A percentile compares a stretch with the other conserved stretches of the same genome.
These are phyloP conservation scores for Leishmania gerbilli DNA, from an alignment of 208 protist species.

Conservation along the genomic window DNA sequence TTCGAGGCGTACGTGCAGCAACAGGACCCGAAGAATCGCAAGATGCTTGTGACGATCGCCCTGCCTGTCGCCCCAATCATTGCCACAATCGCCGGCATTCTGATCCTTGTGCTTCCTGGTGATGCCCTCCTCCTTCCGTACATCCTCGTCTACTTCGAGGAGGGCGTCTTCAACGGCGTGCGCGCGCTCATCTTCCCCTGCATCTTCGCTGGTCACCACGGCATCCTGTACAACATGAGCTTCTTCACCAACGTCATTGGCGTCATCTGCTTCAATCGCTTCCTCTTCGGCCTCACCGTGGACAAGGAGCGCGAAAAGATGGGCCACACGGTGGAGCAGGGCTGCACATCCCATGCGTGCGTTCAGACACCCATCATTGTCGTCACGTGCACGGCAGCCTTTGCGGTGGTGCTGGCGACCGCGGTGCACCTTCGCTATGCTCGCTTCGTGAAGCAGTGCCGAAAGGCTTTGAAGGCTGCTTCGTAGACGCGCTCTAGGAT, in stretches of 20 bases:
- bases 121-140: constrained; percentile 63
- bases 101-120: constrained; percentile 65
- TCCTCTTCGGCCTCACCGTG: constrained; percentile 63
- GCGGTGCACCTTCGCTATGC: constrained; percentile 63
- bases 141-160: constrained; percentile 72
- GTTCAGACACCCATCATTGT: constrained; percentile 56
- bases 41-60: constrained; percentile 49
- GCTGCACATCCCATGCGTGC: constrained; percentile 42
- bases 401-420: constrained; percentile 33
- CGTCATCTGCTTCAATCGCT: constrained; percentile 71
- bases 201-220: constrained; percentile 51
- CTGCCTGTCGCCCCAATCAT: constrained; percentile 53
- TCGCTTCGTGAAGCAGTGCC: constrained; percentile 39
- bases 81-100: constrained; percentile 50
- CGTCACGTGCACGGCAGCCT: constrained; percentile 39
- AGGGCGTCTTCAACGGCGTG: constrained; percentile 59
- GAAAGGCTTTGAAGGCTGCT: constrained; percentile 7
- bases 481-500: neutral
- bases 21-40: constrained; percentile 46
- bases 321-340: constrained; percentile 33
- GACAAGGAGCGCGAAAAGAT: constrained; percentile 55
- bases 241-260: constrained; percentile 60
- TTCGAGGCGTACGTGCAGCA: constrained; percentile 75
- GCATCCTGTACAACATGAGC: constrained; percentile 68
- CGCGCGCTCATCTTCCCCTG: constrained; percentile 68